Evolutionary conservation across 306 rosid species (phyloP).

Genomic region (Prunus mira): DNA sequence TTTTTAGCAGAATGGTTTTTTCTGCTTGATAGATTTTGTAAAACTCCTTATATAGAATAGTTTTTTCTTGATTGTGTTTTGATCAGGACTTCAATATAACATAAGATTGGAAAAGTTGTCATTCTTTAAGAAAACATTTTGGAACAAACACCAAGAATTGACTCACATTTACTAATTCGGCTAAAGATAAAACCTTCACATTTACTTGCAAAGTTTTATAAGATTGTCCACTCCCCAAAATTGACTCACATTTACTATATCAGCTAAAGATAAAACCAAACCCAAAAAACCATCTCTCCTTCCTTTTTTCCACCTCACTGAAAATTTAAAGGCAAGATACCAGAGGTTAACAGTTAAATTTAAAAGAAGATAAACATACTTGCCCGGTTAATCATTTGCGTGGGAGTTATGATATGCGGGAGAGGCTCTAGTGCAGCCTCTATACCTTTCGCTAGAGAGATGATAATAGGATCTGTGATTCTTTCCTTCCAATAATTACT

Average conservation of each 20-base stretch:
- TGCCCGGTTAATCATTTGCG: constrained; percentile 77
- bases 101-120: no score
- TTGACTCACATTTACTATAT: no score
- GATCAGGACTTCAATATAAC: no score
- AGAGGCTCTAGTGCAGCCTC: constrained; percentile 85
- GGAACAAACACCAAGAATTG: no score
- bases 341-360: neutral
- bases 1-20: no score
- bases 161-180: no score
- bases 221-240: no score
- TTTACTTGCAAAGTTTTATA: no score
- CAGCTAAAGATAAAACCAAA: neutral
- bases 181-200: neutral
- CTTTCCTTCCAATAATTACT: constrained; percentile 89
- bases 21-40: no score
- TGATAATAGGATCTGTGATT: constrained; percentile 71
- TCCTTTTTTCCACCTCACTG: neutral
- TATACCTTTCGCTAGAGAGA: constrained; percentile 82
- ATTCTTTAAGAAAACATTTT: no score
- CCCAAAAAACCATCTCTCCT: neutral
- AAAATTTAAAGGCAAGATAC: constrained; percentile 9
- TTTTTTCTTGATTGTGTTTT: no score
- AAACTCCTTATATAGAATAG: no score
- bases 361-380: constrained; percentile 48
- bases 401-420: constrained; percentile 88